Conservation (phyloP, 139 green algal genomes). For the Coccomyxa sp. region DNA sequence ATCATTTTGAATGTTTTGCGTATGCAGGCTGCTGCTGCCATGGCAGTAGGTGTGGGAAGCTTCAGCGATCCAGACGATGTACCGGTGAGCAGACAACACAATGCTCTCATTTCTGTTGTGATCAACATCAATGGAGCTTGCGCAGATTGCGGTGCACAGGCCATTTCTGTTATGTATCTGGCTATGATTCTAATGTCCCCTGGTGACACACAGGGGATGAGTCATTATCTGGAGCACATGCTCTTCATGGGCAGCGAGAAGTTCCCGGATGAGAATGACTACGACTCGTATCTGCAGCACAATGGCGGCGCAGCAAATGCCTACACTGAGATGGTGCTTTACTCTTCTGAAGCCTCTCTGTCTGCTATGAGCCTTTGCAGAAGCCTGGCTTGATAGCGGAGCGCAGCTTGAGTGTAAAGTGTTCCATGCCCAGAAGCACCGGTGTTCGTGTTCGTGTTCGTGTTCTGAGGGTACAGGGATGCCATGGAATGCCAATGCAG, state of each 20-base stretch:
- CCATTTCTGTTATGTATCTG: too few species aligned
- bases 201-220: constrained; percentile 59
- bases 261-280: constrained; percentile 96
- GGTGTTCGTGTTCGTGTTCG: too few species aligned
- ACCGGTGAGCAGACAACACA: constrained; percentile 32
- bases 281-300: constrained; percentile 83
- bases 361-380: not conserved
- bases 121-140: too few species aligned
- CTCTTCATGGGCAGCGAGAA: constrained; percentile 97
- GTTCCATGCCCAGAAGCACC: too few species aligned
- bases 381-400: not conserved
- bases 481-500: too few species aligned
- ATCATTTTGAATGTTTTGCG: not conserved
- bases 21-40: constrained; percentile 79
- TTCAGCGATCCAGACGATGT: constrained; percentile 81
- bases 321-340: constrained; percentile 88
- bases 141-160: too few species aligned
- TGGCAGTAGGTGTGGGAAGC: constrained; percentile 85
- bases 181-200: not conserved
- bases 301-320: constrained; percentile 89
- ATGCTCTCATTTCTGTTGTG: not conserved
- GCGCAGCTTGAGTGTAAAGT: too few species aligned
- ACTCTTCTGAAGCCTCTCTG: too few species aligned
- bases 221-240: constrained; percentile 98
- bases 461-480: too few species aligned